Conservation (phyloP, 164 flowering plant species). For the Cinnamomum micranthum region DNA sequence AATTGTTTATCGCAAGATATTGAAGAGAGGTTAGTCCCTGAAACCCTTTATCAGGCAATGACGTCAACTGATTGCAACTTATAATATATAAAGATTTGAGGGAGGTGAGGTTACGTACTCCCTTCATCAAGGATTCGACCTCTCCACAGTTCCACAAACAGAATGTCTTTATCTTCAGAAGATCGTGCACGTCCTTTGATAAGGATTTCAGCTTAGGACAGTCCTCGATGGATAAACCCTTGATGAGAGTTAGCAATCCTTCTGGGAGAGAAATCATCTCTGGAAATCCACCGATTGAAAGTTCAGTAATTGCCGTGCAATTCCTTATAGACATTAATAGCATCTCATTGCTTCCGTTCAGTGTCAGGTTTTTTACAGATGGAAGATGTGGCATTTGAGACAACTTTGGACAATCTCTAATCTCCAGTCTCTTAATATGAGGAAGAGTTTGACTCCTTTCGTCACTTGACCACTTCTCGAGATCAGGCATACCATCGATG, state of each 20-base stretch:
- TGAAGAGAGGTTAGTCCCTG: background rate
- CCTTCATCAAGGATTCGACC: background rate
- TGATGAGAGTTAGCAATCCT: conserved; percentile 3
- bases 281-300: background rate
- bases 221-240: background rate
- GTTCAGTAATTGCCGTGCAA: background rate
- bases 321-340: too few relatives aligned
- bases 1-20: background rate
- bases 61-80: background rate
- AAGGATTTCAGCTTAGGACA: conserved; percentile 14
- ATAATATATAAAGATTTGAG: conserved; percentile 6
- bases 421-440: background rate
- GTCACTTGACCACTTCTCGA: conserved; percentile 13
- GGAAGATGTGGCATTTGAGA: too few relatives aligned
- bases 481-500: conserved; percentile 4
- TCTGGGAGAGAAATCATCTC: conserved; percentile 4
- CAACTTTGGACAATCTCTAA: too few relatives aligned
- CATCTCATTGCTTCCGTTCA: too few relatives aligned
- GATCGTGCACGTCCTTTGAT: background rate
- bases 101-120: conserved; percentile 7
- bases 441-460: background rate
- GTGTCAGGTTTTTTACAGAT: too few relatives aligned
- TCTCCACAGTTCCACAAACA: background rate
- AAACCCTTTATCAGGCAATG: background rate
- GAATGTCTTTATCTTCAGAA: background rate